Evolutionary conservation across 2,329 filamentous ascomycete genomes (phyloP), one percentile per base, ranked within the genome.

Genomic region (Trichophyton schoenleinii): DNA sequence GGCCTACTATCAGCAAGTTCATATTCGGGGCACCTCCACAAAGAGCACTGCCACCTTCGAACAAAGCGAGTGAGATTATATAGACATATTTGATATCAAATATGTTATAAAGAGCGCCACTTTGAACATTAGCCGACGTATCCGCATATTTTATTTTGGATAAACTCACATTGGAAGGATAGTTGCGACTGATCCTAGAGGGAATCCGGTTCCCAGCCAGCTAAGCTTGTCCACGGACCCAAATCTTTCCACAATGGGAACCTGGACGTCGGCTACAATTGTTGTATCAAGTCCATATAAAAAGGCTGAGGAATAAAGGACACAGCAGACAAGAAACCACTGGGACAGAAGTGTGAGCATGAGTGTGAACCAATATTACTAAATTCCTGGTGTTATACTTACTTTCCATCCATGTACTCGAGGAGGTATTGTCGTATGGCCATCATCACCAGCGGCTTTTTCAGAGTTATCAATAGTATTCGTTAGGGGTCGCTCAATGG

Each of bases 61-160:
- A 73, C 7, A 72, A n/a, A 20, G 69, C 9, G 15, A 71, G 60
- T 5, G 62, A 65, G 3, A 58, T 42, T 15, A 77, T 65, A 60
- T 70, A 74, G 15, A 77, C 61, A 70, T 70, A 77, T 65, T 81
- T 81, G 3, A 72, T 70, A 55, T 79, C 71, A 67, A 80, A 80
- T 1, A 71, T 68, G 0, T 68, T 71, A 59, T 76, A 80, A 0
- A 72, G 58, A n/a, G 73, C 74, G 1, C 73, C 72, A 28, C 67
- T 68, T 0, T 20, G 8, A 38, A 36, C 9, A 36, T 55, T 55
- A 55, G 52, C 31, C 13, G 13, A 3, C 34, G 4, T 36, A 6
- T 28, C 20, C 6, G 13, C 13, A 34, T n/a, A 25, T 34, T 7
- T 20, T 6, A 9, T 36, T 36, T 38, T 2, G 1, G 15, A 36